Conservation (phyloP, 306 rosid species). For the Trifolium subterraneum region DNA sequence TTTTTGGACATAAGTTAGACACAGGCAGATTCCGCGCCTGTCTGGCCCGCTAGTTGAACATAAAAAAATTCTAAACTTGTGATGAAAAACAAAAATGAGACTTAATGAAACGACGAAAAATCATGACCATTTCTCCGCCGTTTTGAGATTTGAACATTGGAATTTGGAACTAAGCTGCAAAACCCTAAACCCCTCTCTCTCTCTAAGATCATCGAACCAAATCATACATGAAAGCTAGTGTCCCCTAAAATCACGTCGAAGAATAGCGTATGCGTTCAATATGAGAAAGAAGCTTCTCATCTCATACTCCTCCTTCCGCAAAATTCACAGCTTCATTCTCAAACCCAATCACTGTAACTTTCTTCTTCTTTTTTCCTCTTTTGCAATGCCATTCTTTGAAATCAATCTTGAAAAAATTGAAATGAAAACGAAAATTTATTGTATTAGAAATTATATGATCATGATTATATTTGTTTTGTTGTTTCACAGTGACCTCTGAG, state of each 20-base stretch:
- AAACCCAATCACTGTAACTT: constrained; percentile 35
- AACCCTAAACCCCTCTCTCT: constrained; percentile 45
- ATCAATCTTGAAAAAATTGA: constrained; percentile 15
- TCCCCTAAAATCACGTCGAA: constrained; percentile 16
- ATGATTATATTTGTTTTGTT: constrained; percentile 13
- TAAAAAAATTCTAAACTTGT: too few relatives aligned
- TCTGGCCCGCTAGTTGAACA: too few relatives aligned
- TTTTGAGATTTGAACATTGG: constrained; percentile 30
- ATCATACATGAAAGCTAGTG: background rate
- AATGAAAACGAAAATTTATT: background rate
- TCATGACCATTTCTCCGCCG: background rate
- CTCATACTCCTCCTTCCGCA: constrained; percentile 34
- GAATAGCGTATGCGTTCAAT: background rate
- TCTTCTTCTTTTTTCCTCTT: constrained; percentile 13
- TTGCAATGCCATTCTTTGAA: constrained; percentile 12
- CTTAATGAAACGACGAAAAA: background rate
- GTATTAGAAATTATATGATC: background rate
- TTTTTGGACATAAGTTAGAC: too few relatives aligned
- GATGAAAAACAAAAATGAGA: too few relatives aligned
- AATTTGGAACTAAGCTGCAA: constrained; percentile 25
- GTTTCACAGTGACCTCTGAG: constrained; percentile 41
- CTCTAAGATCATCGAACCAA: background rate
- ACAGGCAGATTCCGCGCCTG: too few relatives aligned
- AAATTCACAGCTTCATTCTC: constrained; percentile 16
- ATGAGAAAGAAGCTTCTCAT: constrained; percentile 47